Evolutionary conservation across 1,139 yeast genomes (phyloP).

Genomic region (Meyerozyma smithsonii): DNA sequence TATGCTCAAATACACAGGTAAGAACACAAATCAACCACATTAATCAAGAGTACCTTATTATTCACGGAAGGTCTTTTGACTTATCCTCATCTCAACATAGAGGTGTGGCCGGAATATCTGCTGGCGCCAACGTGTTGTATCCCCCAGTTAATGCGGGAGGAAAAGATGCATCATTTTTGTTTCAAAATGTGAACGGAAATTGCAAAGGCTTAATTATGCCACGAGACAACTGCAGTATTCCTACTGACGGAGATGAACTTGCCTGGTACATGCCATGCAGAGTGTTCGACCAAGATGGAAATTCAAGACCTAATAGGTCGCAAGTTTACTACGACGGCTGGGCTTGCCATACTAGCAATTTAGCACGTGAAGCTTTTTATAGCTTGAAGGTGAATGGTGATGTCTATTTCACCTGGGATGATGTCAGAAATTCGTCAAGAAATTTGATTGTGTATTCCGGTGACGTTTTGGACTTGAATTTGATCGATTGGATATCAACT

Average conservation of each 20-base stretch:
- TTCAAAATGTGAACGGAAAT: conserved; percentile 94
- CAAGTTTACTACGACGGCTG: conserved; percentile 69
- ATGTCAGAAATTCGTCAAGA: conserved; percentile 63
- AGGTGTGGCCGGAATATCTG: conserved; percentile 67
- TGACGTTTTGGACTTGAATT: conserved; percentile 73
- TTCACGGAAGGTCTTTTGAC: conserved; percentile 80
- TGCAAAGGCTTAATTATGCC: conserved; percentile 83
- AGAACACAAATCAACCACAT: conserved; percentile 61
- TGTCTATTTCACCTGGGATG: conserved; percentile 89
- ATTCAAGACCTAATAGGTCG: conserved; percentile 59
- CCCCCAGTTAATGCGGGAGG: conserved; percentile 91
- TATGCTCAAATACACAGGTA: conserved; percentile 48
- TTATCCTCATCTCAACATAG: conserved; percentile 73
- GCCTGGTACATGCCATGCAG: conserved; percentile 98
- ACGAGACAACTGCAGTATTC: conserved; percentile 64
- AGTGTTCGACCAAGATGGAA: conserved; percentile 63
- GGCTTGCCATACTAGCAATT: conserved; percentile 80
- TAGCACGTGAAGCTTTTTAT: conserved; percentile 69
- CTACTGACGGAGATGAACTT: conserved; percentile 55
- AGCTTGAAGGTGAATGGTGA: conserved; percentile 60
- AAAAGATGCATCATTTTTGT: conserved; percentile 78
- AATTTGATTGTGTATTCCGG: conserved; percentile 86
- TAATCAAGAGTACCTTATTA: conserved; percentile 55
- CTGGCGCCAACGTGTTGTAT: conserved; percentile 65
- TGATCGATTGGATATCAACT: conserved; percentile 67